Evolutionary conservation across 1,284 basidiomycete species (phyloP), one percentile per base, ranked within the genome.

Genomic region (Acaromyces ingoldii): DNA sequence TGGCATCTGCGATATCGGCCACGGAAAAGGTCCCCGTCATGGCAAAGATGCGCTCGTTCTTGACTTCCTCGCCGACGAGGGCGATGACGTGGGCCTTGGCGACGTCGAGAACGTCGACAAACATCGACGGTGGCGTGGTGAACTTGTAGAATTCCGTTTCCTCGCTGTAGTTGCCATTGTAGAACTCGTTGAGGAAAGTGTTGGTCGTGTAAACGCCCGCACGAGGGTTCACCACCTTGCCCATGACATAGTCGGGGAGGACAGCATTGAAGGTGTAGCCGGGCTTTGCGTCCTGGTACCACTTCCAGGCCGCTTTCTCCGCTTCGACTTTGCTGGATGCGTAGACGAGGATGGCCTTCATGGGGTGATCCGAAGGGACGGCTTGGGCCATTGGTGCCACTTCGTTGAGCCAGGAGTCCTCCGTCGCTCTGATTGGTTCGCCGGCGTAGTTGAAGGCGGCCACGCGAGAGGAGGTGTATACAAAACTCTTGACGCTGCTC

Each of bases 11-110:
- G n/a, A n/a, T n/a, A n/a, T n/a, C n/a, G n/a, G n/a, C n/a, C n/a
- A n/a, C n/a, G n/a, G n/a, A n/a, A n/a, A n/a, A n/a, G n/a, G n/a
- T n/a, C n/a, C n/a, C n/a, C n/a, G n/a, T n/a, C n/a, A n/a, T n/a
- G n/a, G 42, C 41, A 26, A 44, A 10, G 21, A 44, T 44, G 11
- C 41, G 41, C 17, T 44, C 41, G 31, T 44, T 44, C 19, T 44
- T 44, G 24, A 44, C 24, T n/a, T 44, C 41, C 19, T 44, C 41
- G 7, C 41, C 11, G 26, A 29, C 31, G n/a, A 26, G n/a, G 6
- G 41, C 41, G n/a, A 44, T 21, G 24, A 44, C 19, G 19, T 44
- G 41, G n/a, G 31, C n/a, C 11, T 21, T n/a, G 6, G 41, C 41
- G 9, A 44, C 24, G 31, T 44, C 41, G 19, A 28, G 25, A 6